Evolutionary conservation across 2,329 filamentous ascomycete genomes (phyloP), one percentile per base, ranked within the genome.

Genomic region (Dissoconium aciculare): DNA sequence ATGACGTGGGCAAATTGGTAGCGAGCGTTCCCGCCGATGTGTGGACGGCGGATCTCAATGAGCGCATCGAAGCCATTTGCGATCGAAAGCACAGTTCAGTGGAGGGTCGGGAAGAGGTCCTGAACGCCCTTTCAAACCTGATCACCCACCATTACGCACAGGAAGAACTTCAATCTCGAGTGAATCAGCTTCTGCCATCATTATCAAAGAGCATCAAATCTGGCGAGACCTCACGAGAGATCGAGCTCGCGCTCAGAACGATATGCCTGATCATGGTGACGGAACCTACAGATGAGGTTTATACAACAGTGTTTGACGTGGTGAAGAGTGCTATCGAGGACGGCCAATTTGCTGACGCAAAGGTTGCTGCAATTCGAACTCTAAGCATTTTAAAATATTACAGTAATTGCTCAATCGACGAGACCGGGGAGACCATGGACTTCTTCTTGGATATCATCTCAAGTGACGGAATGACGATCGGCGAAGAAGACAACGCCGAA

Each of bases 61-160:
- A 74, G 38, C 69, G 75, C 35, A 73, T 91, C 39, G 65, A 76
- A 28, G 73, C 79, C 42, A 69, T 92, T 15, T 64, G 77, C 32
- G 72, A 80, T 43, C 74, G 80, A 45, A 92, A 91, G 63, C 73
- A 77, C 41, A 82, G 76, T 54, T 83, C 74, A 41, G 69, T 67
- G 14, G 70, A 79, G 39, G 71, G 73, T 13, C 71, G 83, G 31
- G 77, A 83, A 45, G 63, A 70, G 24, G 67, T 66, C 16, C 59
- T 84, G 28, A 60, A 59, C 26, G 63, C 62, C 1, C 82, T 76
- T 51, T 64, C 67, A 24, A 67, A 74, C 30, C 63, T 80, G 12
- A 54, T 85, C 30, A 79, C 76, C 38, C 66, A 70, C 27, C 73
- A 79, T 44, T 82, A 70, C 49, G 69, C 74, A 31, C 63, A 71